Percentiles rank a stretch among this genome's conserved stretches.
Conservation (phyloP, 495 filamentous ascomycete species). For the Penicillium desertorum region DNA sequence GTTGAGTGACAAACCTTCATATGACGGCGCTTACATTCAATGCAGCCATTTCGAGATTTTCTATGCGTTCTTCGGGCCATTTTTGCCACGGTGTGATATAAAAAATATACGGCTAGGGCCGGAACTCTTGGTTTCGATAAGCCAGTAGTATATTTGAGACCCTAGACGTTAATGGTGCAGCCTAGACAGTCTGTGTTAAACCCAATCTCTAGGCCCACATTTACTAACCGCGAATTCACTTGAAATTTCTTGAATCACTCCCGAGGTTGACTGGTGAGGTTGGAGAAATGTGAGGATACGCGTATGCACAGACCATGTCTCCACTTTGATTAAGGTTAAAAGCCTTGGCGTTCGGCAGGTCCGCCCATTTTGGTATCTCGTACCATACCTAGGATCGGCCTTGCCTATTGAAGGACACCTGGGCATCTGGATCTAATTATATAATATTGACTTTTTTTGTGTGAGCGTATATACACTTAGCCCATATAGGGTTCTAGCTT, state of each 20-base stretch:
- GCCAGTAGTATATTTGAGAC: not conserved
- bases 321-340: conserved; percentile 4
- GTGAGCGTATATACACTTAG: not conserved
- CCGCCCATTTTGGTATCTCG: not conserved
- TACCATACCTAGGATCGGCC: not conserved
- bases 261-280: not conserved
- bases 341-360: not conserved
- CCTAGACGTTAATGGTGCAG: not conserved
- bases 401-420: not conserved
- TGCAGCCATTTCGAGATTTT: conserved; percentile 41
- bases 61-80: conserved; percentile 40
- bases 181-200: not conserved
- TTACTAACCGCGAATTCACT: not conserved
- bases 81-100: not conserved
- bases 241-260: not conserved
- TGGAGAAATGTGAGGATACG: conserved; percentile 6
- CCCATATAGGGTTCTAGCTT: not conserved
- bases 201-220: not conserved
- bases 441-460: not conserved
- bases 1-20: conserved; percentile 31
- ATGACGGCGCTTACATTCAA: conserved; percentile 41
- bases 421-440: not conserved
- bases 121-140: conserved; percentile 2
- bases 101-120: not conserved
- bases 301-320: conserved; percentile 17